Evolutionary conservation across 31 red algal species (phyloP).

Genomic region (Asparagopsis taxiformis): DNA sequence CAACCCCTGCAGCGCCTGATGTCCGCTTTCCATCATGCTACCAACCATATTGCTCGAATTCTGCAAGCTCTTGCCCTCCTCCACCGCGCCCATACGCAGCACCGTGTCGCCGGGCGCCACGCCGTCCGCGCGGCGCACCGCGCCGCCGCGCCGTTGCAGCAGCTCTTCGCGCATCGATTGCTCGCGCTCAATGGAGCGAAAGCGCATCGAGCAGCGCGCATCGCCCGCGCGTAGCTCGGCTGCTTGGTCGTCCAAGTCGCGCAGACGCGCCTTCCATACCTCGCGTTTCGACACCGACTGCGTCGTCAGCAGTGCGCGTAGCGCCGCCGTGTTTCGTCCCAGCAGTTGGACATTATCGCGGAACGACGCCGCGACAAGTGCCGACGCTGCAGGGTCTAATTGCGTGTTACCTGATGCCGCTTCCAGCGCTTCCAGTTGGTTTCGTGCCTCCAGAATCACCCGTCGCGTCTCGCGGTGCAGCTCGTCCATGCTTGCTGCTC

Average conservation of each 20-base stretch:
- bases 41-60: slow-evolving; percentile 12
- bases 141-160: slow-evolving; percentile 41
- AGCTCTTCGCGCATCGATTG: slow-evolving; percentile 48
- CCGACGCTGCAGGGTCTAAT: slow-evolving; percentile 26
- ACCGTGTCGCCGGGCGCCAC: slow-evolving; percentile 13
- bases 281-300: slow-evolving; percentile 13
- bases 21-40: slow-evolving; percentile 37
- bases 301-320: slow-evolving; percentile 18
- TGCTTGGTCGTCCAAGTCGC: slow-evolving; percentile 51
- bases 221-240: slow-evolving; percentile 42
- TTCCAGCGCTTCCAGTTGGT: slow-evolving; percentile 55
- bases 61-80: slow-evolving; percentile 32
- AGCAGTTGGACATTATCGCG: slow-evolving; percentile 26
- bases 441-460: slow-evolving; percentile 39
- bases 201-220: slow-evolving; percentile 23
- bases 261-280: slow-evolving; percentile 27
- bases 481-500: slow-evolving; percentile 11
- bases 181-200: slow-evolving; percentile 19
- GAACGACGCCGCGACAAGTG: slow-evolving; percentile 29
- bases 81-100: slow-evolving; percentile 37
- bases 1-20: slow-evolving; percentile 20
- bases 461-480: slow-evolving; percentile 31
- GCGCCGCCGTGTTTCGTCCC: background rate
- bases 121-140: background rate
- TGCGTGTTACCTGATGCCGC: slow-evolving; percentile 38